Evolutionary conservation across 495 filamentous ascomycete genomes (phyloP).

Genomic region (Penicillium waksmanii): DNA sequence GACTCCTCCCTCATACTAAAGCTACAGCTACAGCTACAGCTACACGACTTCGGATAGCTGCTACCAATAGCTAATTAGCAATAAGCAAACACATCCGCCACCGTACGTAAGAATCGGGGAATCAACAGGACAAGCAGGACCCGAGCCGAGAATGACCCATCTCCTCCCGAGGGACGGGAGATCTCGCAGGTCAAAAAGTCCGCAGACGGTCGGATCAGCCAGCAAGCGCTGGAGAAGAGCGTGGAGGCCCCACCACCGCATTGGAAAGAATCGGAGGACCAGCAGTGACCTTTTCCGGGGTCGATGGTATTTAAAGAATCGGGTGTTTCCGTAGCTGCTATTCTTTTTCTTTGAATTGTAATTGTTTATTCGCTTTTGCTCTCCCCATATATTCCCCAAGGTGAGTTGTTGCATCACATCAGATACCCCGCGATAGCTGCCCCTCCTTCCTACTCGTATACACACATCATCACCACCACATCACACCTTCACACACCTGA

Average conservation of each 20-base stretch:
- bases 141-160: constrained; percentile 23
- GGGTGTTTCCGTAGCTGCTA: constrained; percentile 29
- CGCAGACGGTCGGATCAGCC: constrained; percentile 39
- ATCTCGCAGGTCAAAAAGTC: constrained; percentile 41
- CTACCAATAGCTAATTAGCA: not conserved
- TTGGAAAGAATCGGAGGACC: constrained; percentile 50
- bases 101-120: no score
- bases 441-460: constrained; percentile 21
- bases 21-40: not conserved
- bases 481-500: not conserved
- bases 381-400: constrained; percentile 13
- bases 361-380: constrained; percentile 21
- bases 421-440: constrained; percentile 26
- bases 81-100: not conserved
- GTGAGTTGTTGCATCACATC: constrained; percentile 24
- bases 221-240: constrained; percentile 33
- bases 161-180: constrained; percentile 47
- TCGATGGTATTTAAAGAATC: constrained; percentile 36
- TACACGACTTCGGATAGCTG: not conserved
- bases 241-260: constrained; percentile 41
- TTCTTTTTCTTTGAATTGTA: constrained; percentile 14
- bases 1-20: not conserved
- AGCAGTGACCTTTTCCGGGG: constrained; percentile 37
- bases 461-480: constrained; percentile 8
- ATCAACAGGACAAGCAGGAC: not conserved